Base-by-base conservation (phyloP, 164 flowering plant genomes). In the Tetrastigma voinierianum region DNA sequence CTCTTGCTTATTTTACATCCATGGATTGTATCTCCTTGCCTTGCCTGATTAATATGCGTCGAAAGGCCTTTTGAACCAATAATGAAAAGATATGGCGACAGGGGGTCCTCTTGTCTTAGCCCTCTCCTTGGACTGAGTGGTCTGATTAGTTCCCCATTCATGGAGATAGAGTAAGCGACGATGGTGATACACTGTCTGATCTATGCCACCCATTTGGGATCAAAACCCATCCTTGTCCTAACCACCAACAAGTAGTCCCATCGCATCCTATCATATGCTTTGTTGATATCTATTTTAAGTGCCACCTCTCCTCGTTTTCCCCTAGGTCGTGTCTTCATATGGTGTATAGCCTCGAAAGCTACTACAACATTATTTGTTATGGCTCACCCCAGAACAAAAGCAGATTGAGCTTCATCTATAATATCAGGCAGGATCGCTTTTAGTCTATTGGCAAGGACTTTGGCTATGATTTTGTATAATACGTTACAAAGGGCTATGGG, bases 401-500 rank as follows among this genome's bases (percentile, higher is more conserved):
- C 61, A 44, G 52, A 18, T 23, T 69, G 66, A 18, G 9, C 10
- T 6, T n/a, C 51, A 21, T 9, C 4, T 43, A 68, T 60, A 1
- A 68, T 49, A 9, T 18, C 1, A 18, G 49, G 59, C 0, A 69
- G 23, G 1, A 61, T 1, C 18, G 2, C 10, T 19, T 55, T 61
- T 24, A 69, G 19, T 5, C 66, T 12, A 25, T 69, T 69, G 1
- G n/a, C n/a, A n/a, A n/a, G n/a, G n/a, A n/a, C n/a, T n/a, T n/a
- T n/a, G n/a, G n/a, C n/a, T n/a, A n/a, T n/a, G n/a, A n/a, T 52
- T 47, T 69, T 69, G 32, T 32, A 61, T 2, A 61, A 1, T 1
- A 69, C 66, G n/a, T 69, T 69, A 17, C 61, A 62, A n/a, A 69
- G 10, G 15, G 32, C 10, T 17, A 56, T 56, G 24, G 59, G 59